Evolutionary conservation across 164 flowering plant genomes (phyloP).

Genomic region (Magnolia sinica): DNA sequence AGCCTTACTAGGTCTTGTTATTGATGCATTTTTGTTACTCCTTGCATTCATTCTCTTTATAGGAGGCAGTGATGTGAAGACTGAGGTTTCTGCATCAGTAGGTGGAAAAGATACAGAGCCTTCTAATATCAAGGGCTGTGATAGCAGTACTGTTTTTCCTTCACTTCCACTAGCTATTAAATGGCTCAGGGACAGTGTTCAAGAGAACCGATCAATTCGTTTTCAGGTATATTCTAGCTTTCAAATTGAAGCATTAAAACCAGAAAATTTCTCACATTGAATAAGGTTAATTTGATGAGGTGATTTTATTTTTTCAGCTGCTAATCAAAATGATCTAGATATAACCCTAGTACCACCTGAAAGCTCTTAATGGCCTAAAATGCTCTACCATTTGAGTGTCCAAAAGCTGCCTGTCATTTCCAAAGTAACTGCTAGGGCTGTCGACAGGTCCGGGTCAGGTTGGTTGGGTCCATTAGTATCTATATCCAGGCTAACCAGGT

Average conservation of each 20-base stretch:
- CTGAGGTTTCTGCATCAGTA: constrained; percentile 26
- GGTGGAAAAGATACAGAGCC: constrained; percentile 31
- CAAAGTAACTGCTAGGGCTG: too few species aligned
- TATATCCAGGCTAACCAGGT: too few species aligned
- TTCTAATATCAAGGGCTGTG: constrained; percentile 26
- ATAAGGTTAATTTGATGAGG: neutral
- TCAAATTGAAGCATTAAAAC: neutral
- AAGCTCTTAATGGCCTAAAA: too few species aligned
- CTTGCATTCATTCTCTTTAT: constrained; percentile 1
- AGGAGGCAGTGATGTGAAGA: constrained; percentile 35
- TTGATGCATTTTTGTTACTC: neutral
- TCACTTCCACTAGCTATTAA: constrained; percentile 77
- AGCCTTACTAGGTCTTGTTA: neutral
- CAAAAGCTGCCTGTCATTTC: too few species aligned
- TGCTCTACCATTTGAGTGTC: too few species aligned
- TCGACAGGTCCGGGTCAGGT: too few species aligned
- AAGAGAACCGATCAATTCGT: constrained; percentile 56
- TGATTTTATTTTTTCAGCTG: neutral
- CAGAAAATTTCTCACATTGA: neutral
- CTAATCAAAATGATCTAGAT: neutral
- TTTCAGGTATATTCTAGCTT: constrained; percentile 54
- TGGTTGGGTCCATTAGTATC: too few species aligned
- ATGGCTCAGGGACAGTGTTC: constrained; percentile 72
- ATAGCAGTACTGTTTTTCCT: constrained; percentile 59
- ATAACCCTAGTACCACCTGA: too few species aligned